phyloP scores from a whole-genome alignment of 768 basidiomycete genomes.

The Boletellus ananas region DNA sequence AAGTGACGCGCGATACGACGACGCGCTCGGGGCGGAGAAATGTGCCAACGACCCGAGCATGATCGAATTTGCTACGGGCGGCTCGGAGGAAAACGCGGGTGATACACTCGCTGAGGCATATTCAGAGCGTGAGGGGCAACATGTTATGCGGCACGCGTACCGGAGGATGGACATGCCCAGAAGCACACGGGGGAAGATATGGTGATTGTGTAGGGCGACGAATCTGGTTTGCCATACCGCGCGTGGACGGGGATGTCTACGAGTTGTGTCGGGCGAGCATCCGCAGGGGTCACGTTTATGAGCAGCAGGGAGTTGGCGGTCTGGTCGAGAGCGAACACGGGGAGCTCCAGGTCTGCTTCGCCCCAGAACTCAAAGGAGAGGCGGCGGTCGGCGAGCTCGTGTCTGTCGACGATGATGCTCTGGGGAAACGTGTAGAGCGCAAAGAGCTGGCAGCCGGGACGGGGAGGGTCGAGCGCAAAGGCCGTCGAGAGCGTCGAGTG shows the following conservation, averaged over 20 bases:
- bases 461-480: slow-evolving; percentile 11
- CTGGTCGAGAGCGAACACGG: slow-evolving; percentile 34
- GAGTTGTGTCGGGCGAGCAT: slow-evolving; percentile 3
- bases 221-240: slow-evolving; percentile 37
- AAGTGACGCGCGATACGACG: slow-evolving; percentile 7
- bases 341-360: slow-evolving; percentile 41
- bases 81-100: slow-evolving; percentile 8
- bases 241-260: slow-evolving; percentile 43
- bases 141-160: slow-evolving; percentile 14
- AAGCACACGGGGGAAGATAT: slow-evolving; percentile 30
- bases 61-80: slow-evolving; percentile 19
- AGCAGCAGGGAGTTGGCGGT: slow-evolving; percentile 29
- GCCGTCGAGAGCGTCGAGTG: slow-evolving; percentile 29
- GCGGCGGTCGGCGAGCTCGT: slow-evolving; percentile 37
- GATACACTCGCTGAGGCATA: slow-evolving; percentile 4
- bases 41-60: slow-evolving; percentile 16
- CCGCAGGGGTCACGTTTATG: slow-evolving; percentile 22
- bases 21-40: slow-evolving; percentile 16
- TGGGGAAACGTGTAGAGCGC: slow-evolving; percentile 36
- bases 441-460: slow-evolving; percentile 27
- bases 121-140: slow-evolving; percentile 4
- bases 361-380: slow-evolving; percentile 36
- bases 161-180: slow-evolving; percentile 28
- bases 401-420: slow-evolving; percentile 41
- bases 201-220: slow-evolving; percentile 17